Percentiles rank a stretch among this genome's conserved stretches.
Conservation (phyloP, 2,329 filamentous ascomycete species). For the Beauveria pseudobassiana region DNA sequence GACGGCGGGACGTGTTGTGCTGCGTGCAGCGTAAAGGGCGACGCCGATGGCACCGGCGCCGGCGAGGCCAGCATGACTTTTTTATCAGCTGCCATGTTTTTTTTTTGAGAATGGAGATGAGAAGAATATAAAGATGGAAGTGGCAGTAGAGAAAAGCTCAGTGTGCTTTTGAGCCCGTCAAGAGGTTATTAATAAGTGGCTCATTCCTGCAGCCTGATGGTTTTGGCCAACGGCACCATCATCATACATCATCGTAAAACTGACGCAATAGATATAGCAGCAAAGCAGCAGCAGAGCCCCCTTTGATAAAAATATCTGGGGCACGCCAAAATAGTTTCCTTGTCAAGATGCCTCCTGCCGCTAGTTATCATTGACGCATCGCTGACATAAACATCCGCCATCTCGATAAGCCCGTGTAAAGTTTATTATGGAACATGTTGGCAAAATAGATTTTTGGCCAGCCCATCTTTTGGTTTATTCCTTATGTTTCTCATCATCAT, state of each 20-base stretch:
- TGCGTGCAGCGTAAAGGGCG: background rate
- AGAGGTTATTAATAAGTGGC: no score
- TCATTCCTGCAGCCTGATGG: no score
- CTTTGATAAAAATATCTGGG: background rate
- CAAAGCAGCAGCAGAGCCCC: background rate
- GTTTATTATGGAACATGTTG: background rate
- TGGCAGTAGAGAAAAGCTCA: no score
- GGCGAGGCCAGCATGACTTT: background rate
- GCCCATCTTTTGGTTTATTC: no score
- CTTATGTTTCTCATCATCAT: no score
- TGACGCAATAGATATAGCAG: background rate
- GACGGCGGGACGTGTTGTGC: background rate
- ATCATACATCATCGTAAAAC: background rate
- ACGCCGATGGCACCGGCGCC: conserved; percentile 3
- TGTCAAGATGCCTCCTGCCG: background rate
- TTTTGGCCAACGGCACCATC: no score
- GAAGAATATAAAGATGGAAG: background rate
- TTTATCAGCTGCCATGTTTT: background rate
- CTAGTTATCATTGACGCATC: background rate
- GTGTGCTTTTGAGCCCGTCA: no score
- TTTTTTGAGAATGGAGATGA: background rate
- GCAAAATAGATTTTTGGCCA: no score
- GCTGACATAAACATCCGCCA: background rate
- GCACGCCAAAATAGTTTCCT: background rate
- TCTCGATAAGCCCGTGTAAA: background rate